Conservation (phyloP, 202 grass and related monocot species). For the Thinopyrum obtusiflorum region DNA sequence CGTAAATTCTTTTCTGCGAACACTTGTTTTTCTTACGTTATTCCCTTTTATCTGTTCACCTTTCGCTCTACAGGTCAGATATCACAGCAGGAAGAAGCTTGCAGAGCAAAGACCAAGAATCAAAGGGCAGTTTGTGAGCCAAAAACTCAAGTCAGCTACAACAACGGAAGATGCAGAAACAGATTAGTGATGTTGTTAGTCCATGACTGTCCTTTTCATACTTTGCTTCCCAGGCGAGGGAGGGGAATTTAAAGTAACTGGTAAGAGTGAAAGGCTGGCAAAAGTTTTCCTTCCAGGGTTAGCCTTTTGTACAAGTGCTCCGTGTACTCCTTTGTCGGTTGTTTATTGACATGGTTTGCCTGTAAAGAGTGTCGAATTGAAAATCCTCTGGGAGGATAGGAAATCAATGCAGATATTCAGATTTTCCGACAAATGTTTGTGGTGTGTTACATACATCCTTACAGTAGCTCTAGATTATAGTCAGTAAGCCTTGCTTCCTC, state of each 20-base stretch:
- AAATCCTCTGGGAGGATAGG: neutral
- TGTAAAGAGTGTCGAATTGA: conserved; percentile 28
- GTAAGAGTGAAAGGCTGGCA: conserved; percentile 40
- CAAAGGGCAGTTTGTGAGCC: conserved; percentile 95
- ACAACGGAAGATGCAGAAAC: conserved; percentile 51
- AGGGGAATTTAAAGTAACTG: conserved; percentile 7
- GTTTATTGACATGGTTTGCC: conserved; percentile 29
- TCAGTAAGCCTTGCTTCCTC: neutral
- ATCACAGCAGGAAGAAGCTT: conserved; percentile 90
- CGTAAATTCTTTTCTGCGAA: neutral
- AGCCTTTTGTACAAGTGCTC: conserved; percentile 30
- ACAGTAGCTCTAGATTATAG: neutral
- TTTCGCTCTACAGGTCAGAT: conserved; percentile 70
- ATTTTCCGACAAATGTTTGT: conserved; percentile 12
- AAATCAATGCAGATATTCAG: neutral
- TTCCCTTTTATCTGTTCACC: neutral
- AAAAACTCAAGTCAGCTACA: conserved; percentile 50
- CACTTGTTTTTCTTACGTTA: neutral
- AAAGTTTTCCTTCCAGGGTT: conserved; percentile 44
- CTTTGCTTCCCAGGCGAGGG: conserved; percentile 23
- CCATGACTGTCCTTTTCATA: conserved; percentile 27
- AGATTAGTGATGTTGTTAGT: conserved; percentile 31
- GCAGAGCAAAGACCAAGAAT: conserved; percentile 83
- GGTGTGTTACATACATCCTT: neutral
- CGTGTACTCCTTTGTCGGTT: conserved; percentile 22